These are phyloP conservation scores for Camellia japonica DNA, from an alignment of 148 eudicot species.

Conservation along the genomic window DNA sequence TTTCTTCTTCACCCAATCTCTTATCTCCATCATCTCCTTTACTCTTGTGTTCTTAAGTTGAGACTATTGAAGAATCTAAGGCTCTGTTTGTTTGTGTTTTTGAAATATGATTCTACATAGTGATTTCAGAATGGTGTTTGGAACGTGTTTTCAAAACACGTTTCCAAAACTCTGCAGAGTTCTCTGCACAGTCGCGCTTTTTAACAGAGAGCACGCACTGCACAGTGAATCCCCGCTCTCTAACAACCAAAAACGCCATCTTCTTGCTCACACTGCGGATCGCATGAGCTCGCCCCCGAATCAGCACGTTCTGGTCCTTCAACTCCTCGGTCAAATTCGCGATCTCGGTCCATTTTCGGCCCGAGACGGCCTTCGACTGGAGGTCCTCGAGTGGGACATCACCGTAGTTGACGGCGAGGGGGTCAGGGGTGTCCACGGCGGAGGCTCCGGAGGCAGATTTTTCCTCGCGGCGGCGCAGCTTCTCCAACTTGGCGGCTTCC, in stretches of 20 bases:
- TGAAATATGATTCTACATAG: no score
- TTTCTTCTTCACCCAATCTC: no score
- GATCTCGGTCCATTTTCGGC: slow-evolving; percentile 57
- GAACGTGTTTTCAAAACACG: no score
- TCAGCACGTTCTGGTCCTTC: slow-evolving; percentile 43
- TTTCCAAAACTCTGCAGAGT: no score
- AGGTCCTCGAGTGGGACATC: slow-evolving; percentile 41
- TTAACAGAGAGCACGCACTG: slow-evolving; percentile 76
- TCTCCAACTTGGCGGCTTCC: slow-evolving; percentile 24
- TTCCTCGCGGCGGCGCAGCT: slow-evolving; percentile 48
- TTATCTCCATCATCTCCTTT: no score
- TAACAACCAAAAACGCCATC: slow-evolving; percentile 72
- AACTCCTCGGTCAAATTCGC: slow-evolving; percentile 43
- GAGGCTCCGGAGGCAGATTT: slow-evolving; percentile 40
- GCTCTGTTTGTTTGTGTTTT: no score
- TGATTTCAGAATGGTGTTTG: no score
- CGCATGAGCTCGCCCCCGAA: slow-evolving; percentile 66
- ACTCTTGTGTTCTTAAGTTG: no score
- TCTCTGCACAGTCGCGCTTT: no score
- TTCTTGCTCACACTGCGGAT: slow-evolving; percentile 83
- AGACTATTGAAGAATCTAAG: no score
- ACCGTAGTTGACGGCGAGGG: slow-evolving; percentile 64
- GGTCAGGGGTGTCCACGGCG: slow-evolving; percentile 38
- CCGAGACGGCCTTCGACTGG: slow-evolving; percentile 47
- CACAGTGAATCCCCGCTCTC: slow-evolving; percentile 63